These are phyloP conservation scores for Fusarium chaquense DNA, from an alignment of 2,329 filamentous ascomycete genomes.

Conservation along the genomic window DNA sequence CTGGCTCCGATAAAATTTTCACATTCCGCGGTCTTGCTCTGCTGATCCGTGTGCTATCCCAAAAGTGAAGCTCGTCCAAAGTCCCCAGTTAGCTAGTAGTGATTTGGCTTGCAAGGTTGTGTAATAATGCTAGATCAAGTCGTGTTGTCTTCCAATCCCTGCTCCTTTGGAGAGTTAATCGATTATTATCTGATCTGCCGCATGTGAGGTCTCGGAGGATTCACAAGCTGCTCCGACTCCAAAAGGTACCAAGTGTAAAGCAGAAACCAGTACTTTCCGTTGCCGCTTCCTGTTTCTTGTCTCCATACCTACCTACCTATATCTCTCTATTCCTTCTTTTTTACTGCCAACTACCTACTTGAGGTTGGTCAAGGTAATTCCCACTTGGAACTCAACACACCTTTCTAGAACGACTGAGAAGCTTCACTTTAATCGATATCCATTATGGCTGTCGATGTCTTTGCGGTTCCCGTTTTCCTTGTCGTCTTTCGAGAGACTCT, in stretches of 20 bases:
- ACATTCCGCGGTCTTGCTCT: slow-evolving; percentile 4
- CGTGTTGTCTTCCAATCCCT: slow-evolving; percentile 11
- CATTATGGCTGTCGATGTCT: slow-evolving; percentile 74
- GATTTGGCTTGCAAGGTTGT: slow-evolving; percentile 13
- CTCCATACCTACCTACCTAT: not conserved
- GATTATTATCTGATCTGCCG: slow-evolving; percentile 36
- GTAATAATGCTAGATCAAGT: slow-evolving; percentile 27
- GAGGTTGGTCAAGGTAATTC: not conserved
- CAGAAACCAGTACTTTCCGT: slow-evolving; percentile 7
- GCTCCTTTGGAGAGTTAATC: not conserved
- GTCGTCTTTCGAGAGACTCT: slow-evolving; percentile 89
- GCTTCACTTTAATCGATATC: not conserved
- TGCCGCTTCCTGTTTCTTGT: slow-evolving; percentile 12
- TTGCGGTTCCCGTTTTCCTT: slow-evolving; percentile 86
- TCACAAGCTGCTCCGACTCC: slow-evolving; percentile 13
- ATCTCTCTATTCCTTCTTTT: not conserved
- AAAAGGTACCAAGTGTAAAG: slow-evolving; percentile 28
- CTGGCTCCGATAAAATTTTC: not conserved
- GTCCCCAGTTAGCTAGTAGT: slow-evolving; percentile 2
- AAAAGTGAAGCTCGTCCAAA: slow-evolving; percentile 28
- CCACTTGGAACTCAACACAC: slow-evolving; percentile 1
- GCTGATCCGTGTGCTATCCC: slow-evolving; percentile 14
- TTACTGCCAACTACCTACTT: not conserved
- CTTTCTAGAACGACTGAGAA: not conserved
- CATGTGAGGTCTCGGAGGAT: slow-evolving; percentile 6